Evolutionary conservation across 2,329 filamentous ascomycete species (phyloP).

Genomic region (Fulvia fulva): DNA sequence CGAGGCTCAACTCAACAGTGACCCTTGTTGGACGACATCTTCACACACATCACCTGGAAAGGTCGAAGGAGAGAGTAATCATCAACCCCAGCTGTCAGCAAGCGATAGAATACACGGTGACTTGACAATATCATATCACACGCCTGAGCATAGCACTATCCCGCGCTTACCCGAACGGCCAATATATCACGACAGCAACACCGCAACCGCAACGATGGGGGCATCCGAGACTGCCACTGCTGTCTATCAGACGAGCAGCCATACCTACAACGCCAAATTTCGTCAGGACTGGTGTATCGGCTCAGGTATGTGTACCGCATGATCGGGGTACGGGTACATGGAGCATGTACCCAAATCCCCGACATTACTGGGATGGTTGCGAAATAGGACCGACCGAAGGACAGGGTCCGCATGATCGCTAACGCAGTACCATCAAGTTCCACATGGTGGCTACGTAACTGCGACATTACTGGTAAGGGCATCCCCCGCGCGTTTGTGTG

Average conservation of each 20-base stretch:
- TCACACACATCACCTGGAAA: not conserved
- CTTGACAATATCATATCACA: not conserved
- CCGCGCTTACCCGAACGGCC: conserved; percentile 1
- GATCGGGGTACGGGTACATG: not conserved
- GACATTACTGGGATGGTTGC: not conserved
- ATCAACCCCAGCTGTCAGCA: not conserved
- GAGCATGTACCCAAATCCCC: not conserved
- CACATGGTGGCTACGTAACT: conserved; percentile 68
- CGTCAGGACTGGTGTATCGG: conserved; percentile 62
- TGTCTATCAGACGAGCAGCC: conserved; percentile 48
- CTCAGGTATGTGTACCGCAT: conserved; percentile 44
- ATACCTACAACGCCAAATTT: conserved; percentile 57
- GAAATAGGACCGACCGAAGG: not conserved
- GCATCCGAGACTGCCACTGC: conserved; percentile 40
- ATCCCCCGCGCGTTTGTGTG: not conserved
- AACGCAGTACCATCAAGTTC: conserved; percentile 43
- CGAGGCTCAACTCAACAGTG: not conserved
- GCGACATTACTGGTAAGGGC: conserved; percentile 47
- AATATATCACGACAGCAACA: not conserved
- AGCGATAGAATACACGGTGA: not conserved
- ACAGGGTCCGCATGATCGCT: no score
- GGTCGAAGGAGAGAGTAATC: not conserved
- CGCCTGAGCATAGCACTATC: not conserved
- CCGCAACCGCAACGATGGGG: conserved; percentile 15
- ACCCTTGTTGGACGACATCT: not conserved